A percentile compares a stretch with the other conserved stretches of the same genome.
Conservation (phyloP, 2,329 filamentous ascomycete species). For the Colletotrichum shisoi region DNA sequence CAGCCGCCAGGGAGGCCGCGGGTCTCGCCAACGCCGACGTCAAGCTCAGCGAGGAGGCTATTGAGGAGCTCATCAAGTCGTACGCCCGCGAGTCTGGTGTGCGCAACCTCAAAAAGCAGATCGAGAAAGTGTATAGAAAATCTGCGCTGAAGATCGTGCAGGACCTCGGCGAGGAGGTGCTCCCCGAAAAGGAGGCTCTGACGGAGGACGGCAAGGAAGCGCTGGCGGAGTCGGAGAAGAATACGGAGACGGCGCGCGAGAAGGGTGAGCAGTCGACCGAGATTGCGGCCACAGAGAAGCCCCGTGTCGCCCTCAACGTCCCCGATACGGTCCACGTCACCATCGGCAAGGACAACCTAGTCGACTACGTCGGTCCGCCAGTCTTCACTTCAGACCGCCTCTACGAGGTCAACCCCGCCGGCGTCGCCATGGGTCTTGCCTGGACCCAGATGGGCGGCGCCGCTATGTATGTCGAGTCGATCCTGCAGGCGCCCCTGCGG, state of each 20-base stretch:
- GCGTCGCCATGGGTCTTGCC: conserved; percentile 96
- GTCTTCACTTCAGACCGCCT: conserved; percentile 95
- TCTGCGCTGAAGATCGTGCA: conserved; percentile 96
- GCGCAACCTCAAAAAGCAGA: conserved; percentile 98
- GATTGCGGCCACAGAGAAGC: conserved; percentile 59
- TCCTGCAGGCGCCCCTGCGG: conserved; percentile 82
- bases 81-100: conserved; percentile 98
- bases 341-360: conserved; percentile 88
- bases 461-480: conserved; percentile 96
- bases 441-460: conserved; percentile 98
- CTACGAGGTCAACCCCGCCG: conserved; percentile 91
- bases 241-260: conserved; percentile 67
- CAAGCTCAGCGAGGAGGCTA: conserved; percentile 82
- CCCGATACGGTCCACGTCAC: conserved; percentile 85
- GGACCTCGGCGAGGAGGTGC: conserved; percentile 84
- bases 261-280: conserved; percentile 44
- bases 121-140: conserved; percentile 98
- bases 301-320: conserved; percentile 79
- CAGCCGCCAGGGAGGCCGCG: conserved; percentile 91
- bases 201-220: conserved; percentile 87
- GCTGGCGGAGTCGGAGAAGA: conserved; percentile 73
- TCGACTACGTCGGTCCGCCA: conserved; percentile 95
- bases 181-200: conserved; percentile 81
- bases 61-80: conserved; percentile 96
- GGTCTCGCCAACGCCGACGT: conserved; percentile 92